These are phyloP conservation scores for Neonectria neomacrospora DNA, from an alignment of 2,329 filamentous ascomycete species.

Conservation along the genomic window DNA sequence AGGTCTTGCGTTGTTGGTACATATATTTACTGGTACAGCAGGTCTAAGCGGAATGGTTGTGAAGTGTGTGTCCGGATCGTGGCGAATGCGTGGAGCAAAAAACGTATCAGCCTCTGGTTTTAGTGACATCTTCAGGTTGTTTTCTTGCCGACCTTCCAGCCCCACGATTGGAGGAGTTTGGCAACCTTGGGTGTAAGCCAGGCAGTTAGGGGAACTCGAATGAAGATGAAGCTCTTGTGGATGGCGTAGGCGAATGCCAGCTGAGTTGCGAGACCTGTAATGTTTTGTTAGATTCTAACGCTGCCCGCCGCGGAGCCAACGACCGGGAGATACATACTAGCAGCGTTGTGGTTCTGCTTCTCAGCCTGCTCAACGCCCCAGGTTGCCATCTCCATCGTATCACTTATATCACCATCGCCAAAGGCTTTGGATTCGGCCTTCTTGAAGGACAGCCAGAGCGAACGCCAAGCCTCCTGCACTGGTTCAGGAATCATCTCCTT, in stretches of 20 bases:
- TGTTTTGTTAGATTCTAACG: conserved; percentile 39
- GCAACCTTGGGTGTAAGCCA: conserved; percentile 96
- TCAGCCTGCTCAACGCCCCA: conserved; percentile 74
- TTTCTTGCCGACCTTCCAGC: conserved; percentile 92
- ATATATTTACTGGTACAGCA: conserved; percentile 23
- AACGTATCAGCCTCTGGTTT: background rate
- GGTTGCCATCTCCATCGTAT: conserved; percentile 62
- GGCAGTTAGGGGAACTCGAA: conserved; percentile 91
- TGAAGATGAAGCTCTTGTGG: conserved; percentile 97
- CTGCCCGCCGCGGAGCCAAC: conserved; percentile 10
- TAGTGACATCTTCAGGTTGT: conserved; percentile 19
- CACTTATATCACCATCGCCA: conserved; percentile 56
- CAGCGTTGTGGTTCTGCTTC: conserved; percentile 69
- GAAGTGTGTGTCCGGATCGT: background rate
- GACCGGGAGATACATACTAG: conserved; percentile 68
- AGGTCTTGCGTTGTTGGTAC: conserved; percentile 15
- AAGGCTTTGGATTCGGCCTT: conserved; percentile 56
- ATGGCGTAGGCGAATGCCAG: conserved; percentile 94
- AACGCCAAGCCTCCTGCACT: conserved; percentile 64
- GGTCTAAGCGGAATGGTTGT: conserved; percentile 11
- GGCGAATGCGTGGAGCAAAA: background rate
- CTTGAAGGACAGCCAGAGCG: conserved; percentile 61
- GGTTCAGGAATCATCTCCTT: conserved; percentile 69
- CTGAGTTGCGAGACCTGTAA: conserved; percentile 76
- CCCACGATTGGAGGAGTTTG: conserved; percentile 85